A percentile compares a stretch with the other conserved stretches of the same genome.
Conservation (phyloP, 2,329 filamentous ascomycete species). For the Curvularia verruculosa region DNA sequence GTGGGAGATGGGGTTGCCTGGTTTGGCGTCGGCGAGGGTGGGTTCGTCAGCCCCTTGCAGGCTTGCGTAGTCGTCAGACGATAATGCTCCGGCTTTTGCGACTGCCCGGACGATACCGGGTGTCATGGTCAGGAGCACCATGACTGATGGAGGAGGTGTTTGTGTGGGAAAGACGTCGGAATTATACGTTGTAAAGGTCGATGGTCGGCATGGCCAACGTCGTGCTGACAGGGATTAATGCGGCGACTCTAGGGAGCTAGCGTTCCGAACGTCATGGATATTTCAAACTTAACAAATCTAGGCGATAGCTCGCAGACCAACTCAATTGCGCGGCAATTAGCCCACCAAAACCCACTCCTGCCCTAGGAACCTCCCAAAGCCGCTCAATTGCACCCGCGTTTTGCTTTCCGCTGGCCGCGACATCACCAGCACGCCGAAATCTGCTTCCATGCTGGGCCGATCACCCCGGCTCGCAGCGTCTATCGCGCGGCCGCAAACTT, state of each 20-base stretch:
- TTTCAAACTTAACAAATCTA: slow-evolving; percentile 15
- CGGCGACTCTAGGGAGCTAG: slow-evolving; percentile 10
- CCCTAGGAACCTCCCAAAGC: slow-evolving; percentile 12
- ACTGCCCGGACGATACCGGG: slow-evolving; percentile 69
- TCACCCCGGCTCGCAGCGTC: slow-evolving; percentile 46
- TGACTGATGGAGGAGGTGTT: slow-evolving; percentile 43
- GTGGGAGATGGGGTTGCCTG: slow-evolving; percentile 75
- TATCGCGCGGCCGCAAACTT: slow-evolving; percentile 32
- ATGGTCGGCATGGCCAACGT: neutral
- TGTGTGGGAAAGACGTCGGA: slow-evolving; percentile 2
- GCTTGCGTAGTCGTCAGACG: slow-evolving; percentile 27
- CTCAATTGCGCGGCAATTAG: slow-evolving; percentile 3
- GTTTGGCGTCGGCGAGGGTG: slow-evolving; percentile 55
- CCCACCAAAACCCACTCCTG: slow-evolving; percentile 10
- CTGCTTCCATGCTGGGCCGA: slow-evolving; percentile 40
- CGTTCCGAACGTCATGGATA: slow-evolving; percentile 19
- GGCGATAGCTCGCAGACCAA: slow-evolving; percentile 18
- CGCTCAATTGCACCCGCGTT: slow-evolving; percentile 34
- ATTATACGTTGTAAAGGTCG: neutral
- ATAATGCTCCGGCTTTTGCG: slow-evolving; percentile 37
- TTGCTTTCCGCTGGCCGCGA: neutral
- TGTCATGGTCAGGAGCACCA: slow-evolving; percentile 83
- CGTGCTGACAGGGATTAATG: slow-evolving; percentile 10
- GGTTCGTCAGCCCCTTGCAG: slow-evolving; percentile 53
- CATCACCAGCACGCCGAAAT: neutral